Percentiles rank a stretch among this genome's conserved stretches.
phyloP scores from a whole-genome alignment of 2,329 filamentous ascomycete species.

The Chaetomium sp. region DNA sequence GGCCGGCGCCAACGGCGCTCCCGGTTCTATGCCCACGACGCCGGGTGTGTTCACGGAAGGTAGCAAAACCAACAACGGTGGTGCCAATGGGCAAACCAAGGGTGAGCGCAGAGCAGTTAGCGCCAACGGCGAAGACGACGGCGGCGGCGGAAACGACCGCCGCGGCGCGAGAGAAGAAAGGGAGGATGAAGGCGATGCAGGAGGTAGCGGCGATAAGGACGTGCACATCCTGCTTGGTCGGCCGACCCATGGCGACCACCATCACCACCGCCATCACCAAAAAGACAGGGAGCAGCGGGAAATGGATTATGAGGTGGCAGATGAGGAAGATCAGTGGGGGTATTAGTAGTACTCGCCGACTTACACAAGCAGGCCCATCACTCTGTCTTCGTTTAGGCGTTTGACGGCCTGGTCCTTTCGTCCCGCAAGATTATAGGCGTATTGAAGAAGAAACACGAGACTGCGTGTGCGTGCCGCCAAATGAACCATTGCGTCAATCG shows the following conservation, averaged over 20 bases:
- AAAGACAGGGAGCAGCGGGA: conserved; percentile 32
- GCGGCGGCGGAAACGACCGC: conserved; percentile 34
- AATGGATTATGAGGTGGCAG: conserved; percentile 50
- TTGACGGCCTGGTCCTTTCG: background rate
- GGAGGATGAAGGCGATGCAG: background rate
- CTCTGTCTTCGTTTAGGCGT: background rate
- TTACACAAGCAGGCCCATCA: too few relatives aligned
- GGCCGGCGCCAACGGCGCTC: conserved; percentile 33
- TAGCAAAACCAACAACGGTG: background rate
- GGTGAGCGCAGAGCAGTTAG: background rate
- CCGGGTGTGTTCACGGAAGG: background rate
- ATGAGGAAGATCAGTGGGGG: conserved; percentile 41
- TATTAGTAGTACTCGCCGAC: conserved; percentile 17
- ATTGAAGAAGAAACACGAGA: too few relatives aligned
- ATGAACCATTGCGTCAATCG: too few relatives aligned
- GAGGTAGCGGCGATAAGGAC: conserved; percentile 20
- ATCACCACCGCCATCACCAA: background rate
- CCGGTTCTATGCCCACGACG: conserved; percentile 13
- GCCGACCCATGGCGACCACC: conserved; percentile 16
- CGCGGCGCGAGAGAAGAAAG: conserved; percentile 32
- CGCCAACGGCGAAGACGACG: background rate
- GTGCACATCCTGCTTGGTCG: conserved; percentile 23
- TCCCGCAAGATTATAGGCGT: too few relatives aligned
- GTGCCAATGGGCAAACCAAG: background rate
- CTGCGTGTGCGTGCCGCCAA: too few relatives aligned